Conservation (phyloP, 352 stramenopile species). For the Pythium pectinolyticum region DNA sequence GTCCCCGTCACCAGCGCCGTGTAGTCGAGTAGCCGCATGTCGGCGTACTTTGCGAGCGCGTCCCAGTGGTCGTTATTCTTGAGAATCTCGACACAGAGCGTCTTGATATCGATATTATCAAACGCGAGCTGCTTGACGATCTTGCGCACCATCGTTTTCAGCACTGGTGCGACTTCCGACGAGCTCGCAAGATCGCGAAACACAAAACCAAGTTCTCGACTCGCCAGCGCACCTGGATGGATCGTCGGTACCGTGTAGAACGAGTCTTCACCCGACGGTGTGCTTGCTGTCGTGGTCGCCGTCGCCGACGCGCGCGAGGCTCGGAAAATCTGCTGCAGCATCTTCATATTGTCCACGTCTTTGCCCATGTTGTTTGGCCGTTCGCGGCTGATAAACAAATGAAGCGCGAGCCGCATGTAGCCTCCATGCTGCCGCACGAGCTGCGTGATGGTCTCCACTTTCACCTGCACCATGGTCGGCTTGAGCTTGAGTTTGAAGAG, state of each 20-base stretch:
- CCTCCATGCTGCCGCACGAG: slow-evolving; percentile 67
- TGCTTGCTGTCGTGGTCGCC: slow-evolving; percentile 11
- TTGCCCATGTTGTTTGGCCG: slow-evolving; percentile 81
- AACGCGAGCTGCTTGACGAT: slow-evolving; percentile 81
- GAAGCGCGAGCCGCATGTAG: slow-evolving; percentile 70
- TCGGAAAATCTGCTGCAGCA: slow-evolving; percentile 86
- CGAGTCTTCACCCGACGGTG: slow-evolving; percentile 42
- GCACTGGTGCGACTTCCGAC: slow-evolving; percentile 71
- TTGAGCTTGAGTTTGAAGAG: slow-evolving; percentile 86
- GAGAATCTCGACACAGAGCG: slow-evolving; percentile 74
- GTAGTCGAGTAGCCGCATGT: slow-evolving; percentile 73
- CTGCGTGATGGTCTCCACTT: slow-evolving; percentile 81
- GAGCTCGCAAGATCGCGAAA: slow-evolving; percentile 78
- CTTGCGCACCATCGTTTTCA: slow-evolving; percentile 86
- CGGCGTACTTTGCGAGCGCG: slow-evolving; percentile 49
- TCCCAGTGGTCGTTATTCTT: slow-evolving; percentile 79
- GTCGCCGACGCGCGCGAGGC: slow-evolving; percentile 38
- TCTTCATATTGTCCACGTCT: slow-evolving; percentile 90
- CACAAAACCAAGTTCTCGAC: slow-evolving; percentile 71
- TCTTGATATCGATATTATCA: slow-evolving; percentile 82
- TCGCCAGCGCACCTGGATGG: slow-evolving; percentile 65
- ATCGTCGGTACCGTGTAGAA: slow-evolving; percentile 56
- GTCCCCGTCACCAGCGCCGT: slow-evolving; percentile 75
- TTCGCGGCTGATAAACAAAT: slow-evolving; percentile 72
- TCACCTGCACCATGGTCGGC: slow-evolving; percentile 87